Base-by-base conservation (phyloP, 2,329 filamentous ascomycete species). In the Cercospora nicotianae region DNA sequence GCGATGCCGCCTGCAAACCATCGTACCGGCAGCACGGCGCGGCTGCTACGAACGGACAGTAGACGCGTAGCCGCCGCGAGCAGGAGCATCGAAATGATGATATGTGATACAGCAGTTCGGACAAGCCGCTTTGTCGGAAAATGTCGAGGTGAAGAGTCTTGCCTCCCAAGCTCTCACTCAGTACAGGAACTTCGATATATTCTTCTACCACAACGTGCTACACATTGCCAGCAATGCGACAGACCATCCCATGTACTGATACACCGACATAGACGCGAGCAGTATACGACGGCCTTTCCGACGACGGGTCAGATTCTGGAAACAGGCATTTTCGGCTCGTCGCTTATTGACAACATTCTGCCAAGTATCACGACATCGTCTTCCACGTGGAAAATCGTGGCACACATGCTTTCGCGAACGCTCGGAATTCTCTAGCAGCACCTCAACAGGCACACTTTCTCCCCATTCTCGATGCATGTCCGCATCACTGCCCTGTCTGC, bases 281-380 rank as follows among this genome's bases (percentile, higher is more conserved):
- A 23, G 23, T 13, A 16, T 55, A 55, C 23, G 12, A 26, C 48
- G 12, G 48, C 48, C 16, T 55, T 3, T 26, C 48, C 23, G 2
- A 26, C 48, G 23, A 28, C 13, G 12, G 48, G 13, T 13, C 20
- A 53, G 12, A 28, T 23, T 23, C 18, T 26, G 20, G 18, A 33
- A 45, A 62, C 18, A 51, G 60, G 18, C 26, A 62, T 62, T 20
- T 13, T 48, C 60, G 60, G 60, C 36, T 62, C 60, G 42, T 62
- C 60, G 60, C 60, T 51, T 51, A 48, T 51, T 62, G 39, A 62
- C 60, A 62, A 62, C 42, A 62, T 59, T 20, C n/a, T 26, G 60
- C 60, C 60, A 62, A 62, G 60, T 48, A 62, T 62, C 66, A 68
- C 66, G 63, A 64, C 66, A 68, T 68, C 63, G 30, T 53, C 58